Evolutionary conservation across 2,329 filamentous ascomycete genomes (phyloP), one percentile per base, ranked within the genome.

Genomic region (Claviceps capensis): DNA sequence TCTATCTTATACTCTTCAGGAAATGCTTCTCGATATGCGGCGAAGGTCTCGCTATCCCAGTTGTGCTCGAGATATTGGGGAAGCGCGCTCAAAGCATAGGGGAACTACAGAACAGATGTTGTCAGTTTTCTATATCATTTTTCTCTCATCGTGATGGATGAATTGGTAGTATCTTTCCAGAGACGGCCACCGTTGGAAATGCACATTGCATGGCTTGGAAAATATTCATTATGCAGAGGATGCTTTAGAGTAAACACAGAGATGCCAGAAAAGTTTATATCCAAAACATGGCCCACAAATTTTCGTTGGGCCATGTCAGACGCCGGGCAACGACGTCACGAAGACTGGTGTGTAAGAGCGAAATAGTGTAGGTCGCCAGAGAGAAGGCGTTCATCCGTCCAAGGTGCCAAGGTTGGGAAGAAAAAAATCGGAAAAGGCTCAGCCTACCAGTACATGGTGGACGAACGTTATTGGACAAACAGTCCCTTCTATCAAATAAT

Each of bases 381-480:
- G 16, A 40, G 19, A n/a, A 5, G 47, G n/a, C n/a, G 16, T n/a
- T 14, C 17, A 19, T 38, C 16, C 30, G 34, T 38, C 7, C 8
- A 5, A 6, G 13, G n/a, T 22, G 8, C 16, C 16, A 8, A 5
- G 36, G 8, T 30, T 30, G 26, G 9, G 16, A 23, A 34, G 19
- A 48, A 48, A 13, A 23, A 23, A 16, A 16, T n/a, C n/a, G 14
- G 38, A n/a, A 36, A 46, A 41, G 49, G 41, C 47, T 56, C 52
- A 54, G 71, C 85, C 78, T 80, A 90, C 86, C 71, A 90, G 72
- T 58, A 86, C 80, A 66, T 89, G 83, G 70, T 87, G 87, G 68
- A 90, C 86, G 68, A 90, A 90, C 60, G 83, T 87, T 65, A 90
- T 88, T 60, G 85, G 84, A 67, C 85, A 89, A 57, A 90, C 82